Conservation (phyloP, 441 rosid genomes). For the Populus hybrid region DNA sequence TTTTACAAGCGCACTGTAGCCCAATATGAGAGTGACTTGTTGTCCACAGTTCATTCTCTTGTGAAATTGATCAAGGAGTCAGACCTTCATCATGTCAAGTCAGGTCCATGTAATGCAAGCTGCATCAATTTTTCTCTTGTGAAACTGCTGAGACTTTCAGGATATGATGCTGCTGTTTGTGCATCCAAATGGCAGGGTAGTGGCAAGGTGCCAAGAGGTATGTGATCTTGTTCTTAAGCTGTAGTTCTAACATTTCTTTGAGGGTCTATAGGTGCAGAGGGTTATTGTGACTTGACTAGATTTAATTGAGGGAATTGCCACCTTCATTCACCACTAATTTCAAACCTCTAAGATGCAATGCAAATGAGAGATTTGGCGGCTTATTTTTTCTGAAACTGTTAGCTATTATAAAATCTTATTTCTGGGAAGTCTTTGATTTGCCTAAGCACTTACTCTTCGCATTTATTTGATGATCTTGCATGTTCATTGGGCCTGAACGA, state of each 20-base stretch:
- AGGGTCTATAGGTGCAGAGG: background rate
- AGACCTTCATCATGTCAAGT: slow-evolving; percentile 50
- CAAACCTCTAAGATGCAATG: background rate
- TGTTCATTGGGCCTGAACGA: background rate
- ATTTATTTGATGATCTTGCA: background rate
- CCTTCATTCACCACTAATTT: background rate
- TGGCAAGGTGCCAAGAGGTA: slow-evolving; percentile 95
- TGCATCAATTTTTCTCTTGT: slow-evolving; percentile 75
- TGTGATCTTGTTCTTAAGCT: slow-evolving; percentile 3
- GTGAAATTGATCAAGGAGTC: slow-evolving; percentile 52
- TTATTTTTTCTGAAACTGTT: background rate
- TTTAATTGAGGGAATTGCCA: background rate
- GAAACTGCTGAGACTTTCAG: slow-evolving; percentile 69
- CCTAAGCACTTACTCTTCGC: background rate
- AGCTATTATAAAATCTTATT: background rate
- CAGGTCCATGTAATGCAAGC: slow-evolving; percentile 73
- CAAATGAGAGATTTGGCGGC: background rate
- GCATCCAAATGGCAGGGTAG: slow-evolving; percentile 73
- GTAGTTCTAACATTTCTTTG: background rate
- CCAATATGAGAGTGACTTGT: slow-evolving; percentile 57
- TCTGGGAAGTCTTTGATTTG: background rate
- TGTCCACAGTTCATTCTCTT: slow-evolving; percentile 51
- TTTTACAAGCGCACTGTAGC: slow-evolving; percentile 46
- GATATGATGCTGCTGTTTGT: slow-evolving; percentile 87
- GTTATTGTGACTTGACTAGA: background rate